phyloP scores from a whole-genome alignment of 2,329 filamentous ascomycete species.

The Colletotrichum sp. region DNA sequence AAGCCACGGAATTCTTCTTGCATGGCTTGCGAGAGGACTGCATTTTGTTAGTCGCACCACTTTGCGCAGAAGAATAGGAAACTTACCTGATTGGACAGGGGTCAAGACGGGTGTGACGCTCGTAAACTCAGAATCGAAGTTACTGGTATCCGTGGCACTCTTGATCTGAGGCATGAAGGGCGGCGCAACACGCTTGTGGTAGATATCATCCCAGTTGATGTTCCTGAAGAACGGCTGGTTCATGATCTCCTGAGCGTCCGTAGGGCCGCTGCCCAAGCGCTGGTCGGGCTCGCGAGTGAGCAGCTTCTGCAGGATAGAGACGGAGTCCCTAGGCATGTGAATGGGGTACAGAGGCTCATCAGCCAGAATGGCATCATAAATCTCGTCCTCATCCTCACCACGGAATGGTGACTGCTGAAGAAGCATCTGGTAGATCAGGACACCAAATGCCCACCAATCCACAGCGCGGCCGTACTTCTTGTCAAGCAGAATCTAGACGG shows the following conservation, averaged over 20 bases:
- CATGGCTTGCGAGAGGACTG: conserved; percentile 97
- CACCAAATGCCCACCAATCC: conserved; percentile 99
- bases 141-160: conserved; percentile 96
- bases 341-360: conserved; percentile 98
- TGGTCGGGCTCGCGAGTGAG: conserved; percentile 94
- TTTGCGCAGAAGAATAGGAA: neutral
- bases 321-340: conserved; percentile 97
- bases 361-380: conserved; percentile 97
- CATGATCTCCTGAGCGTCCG: conserved; percentile 98
- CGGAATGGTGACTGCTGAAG: conserved; percentile 98
- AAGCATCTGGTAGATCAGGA: conserved; percentile 99
- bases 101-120: conserved; percentile 97
- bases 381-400: conserved; percentile 98
- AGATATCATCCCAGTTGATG: conserved; percentile 98
- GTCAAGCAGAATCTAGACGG: conserved; percentile 82
- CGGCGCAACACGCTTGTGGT: conserved; percentile 88
- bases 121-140: conserved; percentile 98
- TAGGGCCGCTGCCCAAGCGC: conserved; percentile 90
- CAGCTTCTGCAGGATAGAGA: conserved; percentile 96
- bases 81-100: conserved; percentile 93
- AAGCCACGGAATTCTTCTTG: conserved; percentile 99
- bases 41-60: neutral
- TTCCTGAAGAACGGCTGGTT: conserved; percentile 97
- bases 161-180: conserved; percentile 92
- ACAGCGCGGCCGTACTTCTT: conserved; percentile 98